Evolutionary conservation across 176 grass and related monocot genomes (phyloP).

Genomic region (Carex myosuroides): DNA sequence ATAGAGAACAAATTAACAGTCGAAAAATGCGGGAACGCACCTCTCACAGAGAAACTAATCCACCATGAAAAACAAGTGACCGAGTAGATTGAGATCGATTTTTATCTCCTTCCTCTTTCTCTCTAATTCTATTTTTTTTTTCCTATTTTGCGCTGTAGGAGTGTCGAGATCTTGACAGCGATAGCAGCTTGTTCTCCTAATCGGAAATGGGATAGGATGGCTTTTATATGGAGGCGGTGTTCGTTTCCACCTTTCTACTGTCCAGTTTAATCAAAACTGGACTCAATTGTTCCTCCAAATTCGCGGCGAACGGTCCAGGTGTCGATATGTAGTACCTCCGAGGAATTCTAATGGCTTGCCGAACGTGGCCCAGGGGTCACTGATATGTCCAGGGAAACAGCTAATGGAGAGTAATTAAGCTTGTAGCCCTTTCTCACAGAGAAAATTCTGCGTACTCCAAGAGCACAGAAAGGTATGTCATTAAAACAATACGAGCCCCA

Average conservation of each 20-base stretch:
- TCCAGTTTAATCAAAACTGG: background rate
- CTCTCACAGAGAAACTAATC: background rate
- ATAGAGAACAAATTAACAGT: background rate
- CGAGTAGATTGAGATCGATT: background rate
- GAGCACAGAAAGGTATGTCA: background rate
- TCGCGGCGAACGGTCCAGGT: background rate
- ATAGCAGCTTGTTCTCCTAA: background rate
- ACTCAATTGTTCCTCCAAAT: background rate
- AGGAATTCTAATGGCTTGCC: background rate
- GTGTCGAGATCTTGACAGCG: constrained; percentile 7
- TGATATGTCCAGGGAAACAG: background rate
- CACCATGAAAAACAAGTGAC: constrained; percentile 8
- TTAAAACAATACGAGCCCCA: background rate
- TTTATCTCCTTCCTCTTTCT: background rate
- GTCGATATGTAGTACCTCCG: background rate
- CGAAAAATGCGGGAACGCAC: constrained; percentile 1
- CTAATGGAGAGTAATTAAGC: background rate
- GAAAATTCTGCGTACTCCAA: background rate
- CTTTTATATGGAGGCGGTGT: constrained; percentile 38
- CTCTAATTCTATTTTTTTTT: background rate
- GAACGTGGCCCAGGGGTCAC: background rate
- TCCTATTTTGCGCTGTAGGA: constrained; percentile 3
- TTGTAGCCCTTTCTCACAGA: background rate
- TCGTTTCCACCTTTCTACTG: background rate
- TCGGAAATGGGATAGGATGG: background rate